Conservation (phyloP, 2,329 filamentous ascomycete genomes). For the Fusarium sororula region DNA sequence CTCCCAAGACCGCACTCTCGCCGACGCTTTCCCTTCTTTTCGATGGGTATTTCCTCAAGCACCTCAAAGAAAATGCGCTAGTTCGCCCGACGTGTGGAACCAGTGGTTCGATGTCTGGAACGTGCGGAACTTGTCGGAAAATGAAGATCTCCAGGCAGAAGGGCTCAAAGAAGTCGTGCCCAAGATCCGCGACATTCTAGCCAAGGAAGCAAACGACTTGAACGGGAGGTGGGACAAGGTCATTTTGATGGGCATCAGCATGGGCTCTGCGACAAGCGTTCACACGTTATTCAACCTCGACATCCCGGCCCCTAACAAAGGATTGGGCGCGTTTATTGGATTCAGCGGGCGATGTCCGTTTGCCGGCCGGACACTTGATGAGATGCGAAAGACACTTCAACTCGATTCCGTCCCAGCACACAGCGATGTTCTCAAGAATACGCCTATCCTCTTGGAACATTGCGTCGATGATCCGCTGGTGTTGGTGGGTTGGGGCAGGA, state of each 20-base stretch:
- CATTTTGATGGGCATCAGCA: slow-evolving; percentile 57
- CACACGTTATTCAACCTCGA: slow-evolving; percentile 51
- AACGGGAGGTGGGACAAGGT: slow-evolving; percentile 51
- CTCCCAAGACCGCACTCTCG: slow-evolving; percentile 47
- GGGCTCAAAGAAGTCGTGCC: slow-evolving; percentile 53
- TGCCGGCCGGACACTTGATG: slow-evolving; percentile 41
- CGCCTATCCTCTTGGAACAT: slow-evolving; percentile 57
- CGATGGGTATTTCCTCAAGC: slow-evolving; percentile 62
- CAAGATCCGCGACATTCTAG: slow-evolving; percentile 46
- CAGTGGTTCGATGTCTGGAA: slow-evolving; percentile 65
- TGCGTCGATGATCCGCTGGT: slow-evolving; percentile 56
- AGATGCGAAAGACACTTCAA: slow-evolving; percentile 33
- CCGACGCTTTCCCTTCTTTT: slow-evolving; percentile 54
- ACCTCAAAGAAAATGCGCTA: slow-evolving; percentile 43
- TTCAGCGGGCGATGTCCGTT: slow-evolving; percentile 52
- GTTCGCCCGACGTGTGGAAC: slow-evolving; percentile 37
- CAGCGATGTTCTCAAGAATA: slow-evolving; percentile 48
- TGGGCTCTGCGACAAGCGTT: slow-evolving; percentile 54
- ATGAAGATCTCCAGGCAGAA: slow-evolving; percentile 54
- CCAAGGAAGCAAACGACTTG: slow-evolving; percentile 48
- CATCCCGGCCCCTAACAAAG: slow-evolving; percentile 19
- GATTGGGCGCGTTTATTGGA: slow-evolving; percentile 49
- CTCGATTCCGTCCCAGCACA: neutral
- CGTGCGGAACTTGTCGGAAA: slow-evolving; percentile 49
- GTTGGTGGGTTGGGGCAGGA: slow-evolving; percentile 49